phyloP scores from a whole-genome alignment of 495 filamentous ascomycete genomes.

The Halenospora varia region DNA sequence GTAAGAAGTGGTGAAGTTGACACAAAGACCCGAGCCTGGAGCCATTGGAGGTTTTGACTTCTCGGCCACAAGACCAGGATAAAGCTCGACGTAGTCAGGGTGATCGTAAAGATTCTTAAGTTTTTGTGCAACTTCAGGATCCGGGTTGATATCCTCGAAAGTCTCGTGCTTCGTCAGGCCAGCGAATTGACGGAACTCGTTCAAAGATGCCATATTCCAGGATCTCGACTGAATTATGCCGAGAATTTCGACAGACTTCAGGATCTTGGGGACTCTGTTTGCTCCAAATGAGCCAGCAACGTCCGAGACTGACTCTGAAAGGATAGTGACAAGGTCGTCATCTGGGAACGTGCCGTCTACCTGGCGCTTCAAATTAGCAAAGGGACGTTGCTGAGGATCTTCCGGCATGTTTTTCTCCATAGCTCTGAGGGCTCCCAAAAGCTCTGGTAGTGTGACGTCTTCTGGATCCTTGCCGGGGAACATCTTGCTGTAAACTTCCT shows the following conservation, averaged over 20 bases:
- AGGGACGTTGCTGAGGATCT: slow-evolving; percentile 61
- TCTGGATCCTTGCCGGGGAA: slow-evolving; percentile 55
- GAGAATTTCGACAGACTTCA: slow-evolving; percentile 76
- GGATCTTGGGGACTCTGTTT: slow-evolving; percentile 66
- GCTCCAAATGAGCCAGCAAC: slow-evolving; percentile 62
- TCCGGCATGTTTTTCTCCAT: slow-evolving; percentile 54
- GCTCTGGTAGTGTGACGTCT: slow-evolving; percentile 49
- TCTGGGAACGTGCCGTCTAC: slow-evolving; percentile 59
- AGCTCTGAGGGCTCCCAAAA: slow-evolving; percentile 53
- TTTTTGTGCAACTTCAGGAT: slow-evolving; percentile 67
- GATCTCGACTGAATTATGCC: slow-evolving; percentile 80
- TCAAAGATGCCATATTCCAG: slow-evolving; percentile 80
- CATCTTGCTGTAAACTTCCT: slow-evolving; percentile 58
- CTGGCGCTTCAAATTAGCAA: slow-evolving; percentile 58
- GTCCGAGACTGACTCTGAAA: slow-evolving; percentile 62
- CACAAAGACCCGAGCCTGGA: slow-evolving; percentile 77
- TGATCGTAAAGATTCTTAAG: slow-evolving; percentile 74
- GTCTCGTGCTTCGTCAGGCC: slow-evolving; percentile 67
- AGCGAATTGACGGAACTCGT: slow-evolving; percentile 85
- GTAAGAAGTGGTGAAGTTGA: slow-evolving; percentile 78
- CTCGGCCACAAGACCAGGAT: slow-evolving; percentile 79
- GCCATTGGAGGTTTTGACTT: slow-evolving; percentile 68
- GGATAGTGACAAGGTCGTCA: slow-evolving; percentile 64
- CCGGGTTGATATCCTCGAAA: slow-evolving; percentile 82
- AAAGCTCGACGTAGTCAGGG: slow-evolving; percentile 77